Conservation (phyloP, 2,329 filamentous ascomycete species). For the Pestalotiopsis sp. region DNA sequence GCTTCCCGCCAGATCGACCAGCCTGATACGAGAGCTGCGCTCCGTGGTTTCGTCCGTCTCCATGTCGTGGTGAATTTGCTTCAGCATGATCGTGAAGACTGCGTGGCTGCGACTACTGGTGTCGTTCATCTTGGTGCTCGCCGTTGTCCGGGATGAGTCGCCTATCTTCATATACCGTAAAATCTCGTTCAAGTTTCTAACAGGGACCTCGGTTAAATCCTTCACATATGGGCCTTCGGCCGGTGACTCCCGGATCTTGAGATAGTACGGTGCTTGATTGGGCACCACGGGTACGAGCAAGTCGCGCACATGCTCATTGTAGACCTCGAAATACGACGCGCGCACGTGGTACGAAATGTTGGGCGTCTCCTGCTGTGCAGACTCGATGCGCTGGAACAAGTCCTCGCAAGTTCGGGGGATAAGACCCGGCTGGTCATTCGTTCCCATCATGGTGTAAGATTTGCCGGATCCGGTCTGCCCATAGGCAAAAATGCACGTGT, state of each 20-base stretch:
- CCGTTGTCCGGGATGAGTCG: constrained; percentile 83
- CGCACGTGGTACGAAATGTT: constrained; percentile 97
- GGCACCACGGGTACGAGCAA: constrained; percentile 74
- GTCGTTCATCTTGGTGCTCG: constrained; percentile 99
- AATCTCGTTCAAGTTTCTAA: constrained; percentile 84
- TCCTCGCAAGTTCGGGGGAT: constrained; percentile 96
- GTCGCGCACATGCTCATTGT: constrained; percentile 98
- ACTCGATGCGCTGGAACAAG: constrained; percentile 89
- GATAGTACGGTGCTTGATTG: constrained; percentile 81
- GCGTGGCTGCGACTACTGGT: constrained; percentile 95
- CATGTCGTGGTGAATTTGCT: constrained; percentile 97
- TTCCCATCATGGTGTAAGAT: constrained; percentile 98
- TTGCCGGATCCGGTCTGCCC: constrained; percentile 97
- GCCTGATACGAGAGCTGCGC: constrained; percentile 86
- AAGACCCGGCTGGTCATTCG: constrained; percentile 79
- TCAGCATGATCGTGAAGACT: constrained; percentile 96
- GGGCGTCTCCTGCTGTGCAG: constrained; percentile 73
- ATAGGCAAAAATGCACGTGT: constrained; percentile 98
- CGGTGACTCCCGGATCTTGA: constrained; percentile 95
- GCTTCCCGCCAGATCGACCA: constrained; percentile 93
- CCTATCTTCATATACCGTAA: constrained; percentile 88
- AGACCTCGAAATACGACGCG: constrained; percentile 98
- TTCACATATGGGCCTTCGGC: constrained; percentile 97
- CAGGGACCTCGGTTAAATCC: constrained; percentile 90
- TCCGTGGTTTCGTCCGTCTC: constrained; percentile 98